A percentile compares a stretch with the other conserved stretches of the same genome.
phyloP scores from a whole-genome alignment of 1,139 yeast species.

The Geotrichum siamense region DNA sequence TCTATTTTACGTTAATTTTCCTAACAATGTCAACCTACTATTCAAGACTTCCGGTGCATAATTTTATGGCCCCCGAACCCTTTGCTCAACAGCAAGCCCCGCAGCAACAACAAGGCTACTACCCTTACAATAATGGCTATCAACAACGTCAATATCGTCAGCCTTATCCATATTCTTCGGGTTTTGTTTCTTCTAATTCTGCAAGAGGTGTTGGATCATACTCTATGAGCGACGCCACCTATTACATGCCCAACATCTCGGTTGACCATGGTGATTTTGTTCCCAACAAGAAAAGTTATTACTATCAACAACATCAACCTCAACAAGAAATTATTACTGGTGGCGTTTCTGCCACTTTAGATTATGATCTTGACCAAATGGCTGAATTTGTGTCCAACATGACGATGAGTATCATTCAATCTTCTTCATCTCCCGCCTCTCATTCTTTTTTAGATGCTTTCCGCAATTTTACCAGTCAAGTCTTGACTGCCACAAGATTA shows the following conservation, averaged over 20 bases:
- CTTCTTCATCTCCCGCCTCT: slow-evolving; percentile 21
- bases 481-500: slow-evolving; percentile 80
- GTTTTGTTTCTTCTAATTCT: slow-evolving; percentile 12
- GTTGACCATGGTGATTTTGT: slow-evolving; percentile 21
- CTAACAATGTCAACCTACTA: slow-evolving; percentile 25
- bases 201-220: slow-evolving; percentile 19
- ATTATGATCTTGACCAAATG: slow-evolving; percentile 72
- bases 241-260: slow-evolving; percentile 25
- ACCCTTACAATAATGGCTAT: slow-evolving; percentile 16
- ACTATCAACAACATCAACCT: slow-evolving; percentile 21
- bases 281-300: slow-evolving; percentile 17
- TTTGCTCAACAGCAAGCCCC: not conserved
- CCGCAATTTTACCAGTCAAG: slow-evolving; percentile 55
- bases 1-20: not conserved
- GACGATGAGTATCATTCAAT: slow-evolving; percentile 50
- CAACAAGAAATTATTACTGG: slow-evolving; percentile 41
- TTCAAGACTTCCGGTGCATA: slow-evolving; percentile 26
- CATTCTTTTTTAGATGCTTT: slow-evolving; percentile 45
- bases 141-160: slow-evolving; percentile 12
- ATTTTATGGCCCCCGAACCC: slow-evolving; percentile 17
- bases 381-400: slow-evolving; percentile 65
- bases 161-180: slow-evolving; percentile 11
- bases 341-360: slow-evolving; percentile 71
- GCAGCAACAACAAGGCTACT: slow-evolving; percentile 12
- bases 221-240: slow-evolving; percentile 26